Conservation (phyloP, 2,329 filamentous ascomycete genomes). For the Escovopsis sp. region DNA sequence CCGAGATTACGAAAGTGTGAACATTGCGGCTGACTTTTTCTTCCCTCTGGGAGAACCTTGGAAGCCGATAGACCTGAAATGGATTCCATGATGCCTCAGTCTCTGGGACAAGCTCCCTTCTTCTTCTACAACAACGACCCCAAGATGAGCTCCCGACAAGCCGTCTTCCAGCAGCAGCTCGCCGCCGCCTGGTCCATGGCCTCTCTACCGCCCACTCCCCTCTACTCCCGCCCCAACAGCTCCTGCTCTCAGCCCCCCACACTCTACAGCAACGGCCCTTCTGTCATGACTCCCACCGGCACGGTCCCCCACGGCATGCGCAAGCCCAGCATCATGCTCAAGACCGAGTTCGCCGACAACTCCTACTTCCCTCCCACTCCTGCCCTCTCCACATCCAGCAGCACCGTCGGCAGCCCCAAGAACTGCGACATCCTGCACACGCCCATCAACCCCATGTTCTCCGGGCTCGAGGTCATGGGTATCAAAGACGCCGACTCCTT, state of each 20-base stretch:
- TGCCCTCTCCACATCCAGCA: constrained; percentile 70
- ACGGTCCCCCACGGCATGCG: constrained; percentile 57
- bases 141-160: constrained; percentile 55
- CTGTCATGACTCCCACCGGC: constrained; percentile 56
- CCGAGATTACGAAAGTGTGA: too few relatives aligned
- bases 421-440: constrained; percentile 64
- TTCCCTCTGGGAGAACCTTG: background rate
- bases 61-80: constrained; percentile 30
- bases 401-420: constrained; percentile 73
- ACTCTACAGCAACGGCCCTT: constrained; percentile 41
- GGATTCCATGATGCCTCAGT: constrained; percentile 45
- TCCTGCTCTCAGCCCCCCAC: constrained; percentile 47
- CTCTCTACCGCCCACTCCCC: constrained; percentile 44
- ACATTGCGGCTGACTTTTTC: constrained; percentile 1
- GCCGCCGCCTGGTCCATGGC: constrained; percentile 26
- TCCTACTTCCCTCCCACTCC: constrained; percentile 74
- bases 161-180: constrained; percentile 52
- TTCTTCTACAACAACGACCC: constrained; percentile 78
- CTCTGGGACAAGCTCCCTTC: constrained; percentile 60
- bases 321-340: constrained; percentile 64
- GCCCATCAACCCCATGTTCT: constrained; percentile 69
- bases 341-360: constrained; percentile 57
- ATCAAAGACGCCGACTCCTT: constrained; percentile 51
- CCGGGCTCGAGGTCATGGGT: constrained; percentile 49
- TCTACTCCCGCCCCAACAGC: constrained; percentile 50